phyloP scores from a whole-genome alignment of 306 rosid species.

The Cicer arietinum region DNA sequence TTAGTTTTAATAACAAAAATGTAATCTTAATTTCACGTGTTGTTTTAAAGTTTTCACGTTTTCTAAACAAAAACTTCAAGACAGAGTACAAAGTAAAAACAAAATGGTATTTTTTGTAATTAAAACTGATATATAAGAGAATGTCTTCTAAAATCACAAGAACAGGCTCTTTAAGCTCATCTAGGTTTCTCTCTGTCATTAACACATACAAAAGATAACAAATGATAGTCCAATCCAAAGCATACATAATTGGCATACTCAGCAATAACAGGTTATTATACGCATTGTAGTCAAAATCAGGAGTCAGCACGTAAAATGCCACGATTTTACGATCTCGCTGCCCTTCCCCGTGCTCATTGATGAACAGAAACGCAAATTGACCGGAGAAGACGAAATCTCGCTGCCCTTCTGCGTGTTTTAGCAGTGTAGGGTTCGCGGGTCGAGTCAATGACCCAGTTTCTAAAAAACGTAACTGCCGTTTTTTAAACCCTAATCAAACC shows the following conservation, averaged over 20 bases:
- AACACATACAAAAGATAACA: slow-evolving; percentile 17
- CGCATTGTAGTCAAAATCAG: background rate
- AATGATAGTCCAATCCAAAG: slow-evolving; percentile 23
- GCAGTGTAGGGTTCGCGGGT: no score
- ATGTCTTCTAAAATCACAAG: background rate
- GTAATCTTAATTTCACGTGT: background rate
- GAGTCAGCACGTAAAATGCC: background rate
- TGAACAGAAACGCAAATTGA: no score
- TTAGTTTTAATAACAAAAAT: background rate
- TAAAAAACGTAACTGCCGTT: no score
- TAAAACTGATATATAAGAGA: background rate
- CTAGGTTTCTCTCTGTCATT: slow-evolving; percentile 10
- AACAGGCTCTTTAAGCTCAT: slow-evolving; percentile 22
- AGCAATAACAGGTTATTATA: slow-evolving; percentile 23
- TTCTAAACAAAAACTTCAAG: background rate
- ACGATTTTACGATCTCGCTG: no score
- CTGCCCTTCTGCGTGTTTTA: no score
- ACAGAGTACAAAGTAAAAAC: background rate
- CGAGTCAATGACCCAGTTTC: no score
- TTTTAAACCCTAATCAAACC: no score
- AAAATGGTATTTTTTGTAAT: background rate
- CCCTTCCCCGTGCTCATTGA: no score
- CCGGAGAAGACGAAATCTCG: no score
- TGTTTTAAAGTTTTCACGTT: background rate
- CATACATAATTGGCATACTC: slow-evolving; percentile 30